Evolutionary conservation across 2,329 filamentous ascomycete genomes (phyloP).

Genomic region (Tolypocladium inflatum): DNA sequence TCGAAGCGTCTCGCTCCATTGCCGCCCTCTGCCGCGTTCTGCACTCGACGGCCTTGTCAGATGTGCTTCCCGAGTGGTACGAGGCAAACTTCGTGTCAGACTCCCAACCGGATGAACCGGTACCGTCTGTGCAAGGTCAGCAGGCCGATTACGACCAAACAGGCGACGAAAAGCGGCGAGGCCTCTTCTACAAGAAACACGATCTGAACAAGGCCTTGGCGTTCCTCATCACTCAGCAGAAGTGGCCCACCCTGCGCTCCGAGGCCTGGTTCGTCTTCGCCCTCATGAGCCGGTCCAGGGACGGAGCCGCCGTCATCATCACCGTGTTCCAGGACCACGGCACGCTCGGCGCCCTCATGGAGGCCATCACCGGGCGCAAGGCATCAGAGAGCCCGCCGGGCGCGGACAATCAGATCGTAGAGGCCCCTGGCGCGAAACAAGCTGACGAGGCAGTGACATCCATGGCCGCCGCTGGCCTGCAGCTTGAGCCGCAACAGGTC

Average conservation of each 20-base stretch:
- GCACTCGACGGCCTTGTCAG: conserved; percentile 29
- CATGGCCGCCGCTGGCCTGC: conserved; percentile 23
- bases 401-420: conserved; percentile 9
- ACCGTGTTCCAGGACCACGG: conserved; percentile 31
- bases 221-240: conserved; percentile 45
- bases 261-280: conserved; percentile 56
- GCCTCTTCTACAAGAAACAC: conserved; percentile 37
- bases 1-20: conserved; percentile 48
- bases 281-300: conserved; percentile 43
- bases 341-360: conserved; percentile 33
- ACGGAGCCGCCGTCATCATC: conserved; percentile 37
- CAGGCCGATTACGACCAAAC: conserved; percentile 3
- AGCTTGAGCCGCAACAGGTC: conserved; percentile 37
- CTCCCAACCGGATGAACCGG: background rate
- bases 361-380: conserved; percentile 38
- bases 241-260: conserved; percentile 49
- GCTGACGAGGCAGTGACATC: conserved; percentile 9
- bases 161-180: conserved; percentile 10
- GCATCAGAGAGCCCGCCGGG: conserved; percentile 5
- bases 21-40: conserved; percentile 44
- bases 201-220: conserved; percentile 32
- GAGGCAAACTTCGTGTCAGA: background rate
- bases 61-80: conserved; percentile 23
- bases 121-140: conserved; percentile 15
- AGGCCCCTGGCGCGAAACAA: conserved; percentile 2